These are phyloP conservation scores for Cadophora sp. DNA, from an alignment of 2,329 filamentous ascomycete genomes.

Conservation along the genomic window DNA sequence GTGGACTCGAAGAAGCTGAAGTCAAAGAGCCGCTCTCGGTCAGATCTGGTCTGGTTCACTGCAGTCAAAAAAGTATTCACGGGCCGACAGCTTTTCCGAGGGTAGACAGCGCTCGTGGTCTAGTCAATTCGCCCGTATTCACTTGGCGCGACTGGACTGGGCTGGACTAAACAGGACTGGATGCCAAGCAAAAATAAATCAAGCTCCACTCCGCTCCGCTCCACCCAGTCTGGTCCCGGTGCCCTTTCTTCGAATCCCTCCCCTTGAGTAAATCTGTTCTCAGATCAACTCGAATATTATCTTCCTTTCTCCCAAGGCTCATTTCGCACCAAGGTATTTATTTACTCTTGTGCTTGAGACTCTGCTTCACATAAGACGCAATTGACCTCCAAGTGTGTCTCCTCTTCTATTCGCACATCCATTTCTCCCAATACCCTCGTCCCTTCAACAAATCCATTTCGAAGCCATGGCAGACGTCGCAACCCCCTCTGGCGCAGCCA, in stretches of 20 bases:
- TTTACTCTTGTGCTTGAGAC: conserved; percentile 29
- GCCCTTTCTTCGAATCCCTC: background rate
- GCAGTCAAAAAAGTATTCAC: conserved; percentile 17
- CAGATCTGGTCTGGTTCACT: background rate
- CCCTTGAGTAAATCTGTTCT: conserved; percentile 21
- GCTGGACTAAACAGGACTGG: too few species aligned
- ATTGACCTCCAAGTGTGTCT: conserved; percentile 11
- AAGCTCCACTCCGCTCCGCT: background rate
- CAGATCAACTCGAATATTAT: background rate
- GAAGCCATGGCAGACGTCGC: conserved; percentile 55
- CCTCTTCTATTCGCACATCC: background rate
- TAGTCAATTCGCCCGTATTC: background rate
- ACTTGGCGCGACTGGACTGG: background rate
- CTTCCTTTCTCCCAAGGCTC: background rate
- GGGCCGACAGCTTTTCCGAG: background rate
- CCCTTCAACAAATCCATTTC: background rate
- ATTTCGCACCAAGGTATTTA: conserved; percentile 37
- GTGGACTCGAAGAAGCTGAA: conserved; percentile 1
- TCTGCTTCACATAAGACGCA: conserved; percentile 13
- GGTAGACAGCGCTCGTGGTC: too few species aligned
- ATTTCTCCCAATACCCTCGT: background rate
- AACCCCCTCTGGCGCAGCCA: conserved; percentile 52
- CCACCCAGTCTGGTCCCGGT: background rate
- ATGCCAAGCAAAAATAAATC: background rate
- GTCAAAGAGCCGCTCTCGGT: conserved; percentile 4